Evolutionary conservation across 805 yeast genomes (phyloP).

Genomic region (Suhomyces xylopsoci): DNA sequence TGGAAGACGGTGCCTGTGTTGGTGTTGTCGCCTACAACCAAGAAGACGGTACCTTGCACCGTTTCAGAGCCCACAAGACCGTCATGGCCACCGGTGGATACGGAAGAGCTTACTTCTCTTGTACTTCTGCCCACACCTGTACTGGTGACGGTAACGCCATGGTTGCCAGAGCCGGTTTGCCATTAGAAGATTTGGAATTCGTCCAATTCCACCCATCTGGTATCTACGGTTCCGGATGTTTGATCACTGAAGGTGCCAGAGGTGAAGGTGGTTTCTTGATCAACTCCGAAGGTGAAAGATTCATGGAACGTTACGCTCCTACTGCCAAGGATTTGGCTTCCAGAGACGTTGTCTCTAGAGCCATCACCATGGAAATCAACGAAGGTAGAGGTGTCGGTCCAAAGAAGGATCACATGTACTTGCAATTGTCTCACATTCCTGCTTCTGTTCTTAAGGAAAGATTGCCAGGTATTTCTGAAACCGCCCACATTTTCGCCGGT

Average conservation of each 20-base stretch:
- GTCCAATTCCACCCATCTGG: conserved; percentile 99
- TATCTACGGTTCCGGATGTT: conserved; percentile 97
- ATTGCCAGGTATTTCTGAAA: conserved; percentile 98
- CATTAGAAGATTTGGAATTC: conserved; percentile 94
- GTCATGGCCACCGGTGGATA: conserved; percentile 98
- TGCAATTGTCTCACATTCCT: conserved; percentile 93
- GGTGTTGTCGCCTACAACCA: conserved; percentile 98
- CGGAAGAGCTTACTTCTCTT: conserved; percentile 97
- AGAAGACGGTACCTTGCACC: conserved; percentile 97
- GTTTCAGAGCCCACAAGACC: conserved; percentile 96
- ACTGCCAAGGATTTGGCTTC: conserved; percentile 97
- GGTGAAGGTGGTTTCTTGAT: conserved; percentile 99
- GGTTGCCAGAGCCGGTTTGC: conserved; percentile 98
- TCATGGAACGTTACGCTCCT: conserved; percentile 99
- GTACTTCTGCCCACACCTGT: conserved; percentile 99
- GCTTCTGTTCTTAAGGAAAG: conserved; percentile 89
- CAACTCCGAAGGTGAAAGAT: conserved; percentile 97
- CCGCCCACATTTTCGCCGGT: conserved; percentile 98
- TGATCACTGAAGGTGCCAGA: conserved; percentile 99
- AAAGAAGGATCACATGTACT: conserved; percentile 88
- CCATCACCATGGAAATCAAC: conserved; percentile 97
- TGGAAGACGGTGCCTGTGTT: conserved; percentile 93
- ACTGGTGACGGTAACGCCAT: conserved; percentile 99
- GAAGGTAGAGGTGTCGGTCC: conserved; percentile 99
- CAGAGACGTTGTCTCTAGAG: conserved; percentile 97